Evolutionary conservation across 306 rosid genomes (phyloP).

Genomic region (Cicer judaicum): DNA sequence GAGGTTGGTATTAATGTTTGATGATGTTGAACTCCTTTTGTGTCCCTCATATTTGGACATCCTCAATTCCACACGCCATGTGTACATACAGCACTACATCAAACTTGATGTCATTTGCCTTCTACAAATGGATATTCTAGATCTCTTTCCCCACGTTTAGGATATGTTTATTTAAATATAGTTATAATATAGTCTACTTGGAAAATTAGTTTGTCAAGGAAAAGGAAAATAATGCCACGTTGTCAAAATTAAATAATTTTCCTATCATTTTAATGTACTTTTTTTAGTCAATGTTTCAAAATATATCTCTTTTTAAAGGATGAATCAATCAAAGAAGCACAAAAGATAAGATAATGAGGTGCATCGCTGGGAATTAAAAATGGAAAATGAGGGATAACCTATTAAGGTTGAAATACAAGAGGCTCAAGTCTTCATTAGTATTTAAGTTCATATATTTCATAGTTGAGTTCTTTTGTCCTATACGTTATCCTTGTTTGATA

Average conservation of each 20-base stretch:
- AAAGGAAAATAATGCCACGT: constrained; percentile 13
- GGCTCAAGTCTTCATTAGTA: too few relatives aligned
- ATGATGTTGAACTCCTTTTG: too few relatives aligned
- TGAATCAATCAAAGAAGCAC: background rate
- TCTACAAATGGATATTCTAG: constrained; percentile 41
- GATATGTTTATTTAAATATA: background rate
- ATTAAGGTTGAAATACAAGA: background rate
- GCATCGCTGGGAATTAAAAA: background rate
- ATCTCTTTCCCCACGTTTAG: constrained; percentile 13
- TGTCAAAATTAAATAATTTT: constrained; percentile 12
- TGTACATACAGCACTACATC: constrained; percentile 41
- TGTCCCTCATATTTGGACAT: background rate
- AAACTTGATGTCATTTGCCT: background rate
- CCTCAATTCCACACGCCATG: constrained; percentile 27
- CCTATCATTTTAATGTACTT: constrained; percentile 27
- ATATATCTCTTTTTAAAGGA: background rate
- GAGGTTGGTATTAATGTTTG: too few relatives aligned
- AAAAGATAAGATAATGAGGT: background rate
- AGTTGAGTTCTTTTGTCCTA: too few relatives aligned
- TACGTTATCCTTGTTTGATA: too few relatives aligned
- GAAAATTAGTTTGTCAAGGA: too few relatives aligned
- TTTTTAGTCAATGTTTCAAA: background rate
- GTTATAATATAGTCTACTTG: constrained; percentile 21
- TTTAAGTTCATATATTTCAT: too few relatives aligned
- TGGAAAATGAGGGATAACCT: background rate